Evolutionary conservation across 495 filamentous ascomycete species (phyloP), one percentile per base, ranked within the genome.

Genomic region (Pyrenula aspistea): DNA sequence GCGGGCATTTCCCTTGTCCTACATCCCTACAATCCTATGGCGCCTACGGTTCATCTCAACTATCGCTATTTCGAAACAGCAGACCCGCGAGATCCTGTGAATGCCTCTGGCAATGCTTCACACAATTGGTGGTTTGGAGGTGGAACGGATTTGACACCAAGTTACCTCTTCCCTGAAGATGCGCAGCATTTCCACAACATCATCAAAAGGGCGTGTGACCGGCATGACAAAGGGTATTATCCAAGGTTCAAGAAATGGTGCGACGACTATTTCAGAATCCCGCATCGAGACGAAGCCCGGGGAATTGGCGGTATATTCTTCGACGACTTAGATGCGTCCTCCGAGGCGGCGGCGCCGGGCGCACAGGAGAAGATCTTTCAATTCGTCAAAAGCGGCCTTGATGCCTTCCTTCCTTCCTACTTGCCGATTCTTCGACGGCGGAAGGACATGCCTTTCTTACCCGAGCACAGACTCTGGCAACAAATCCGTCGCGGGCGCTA

Each of bases 281-380:
- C 88, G 61, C 93, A 99, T 70, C 88, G 93, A 31, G 79, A 79
- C 55, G 93, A 99, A 72, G 75, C 80, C n/a, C 84, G 93, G 31
- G 93, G 93, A 50, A 70, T 99, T 22, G 93, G 93, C 25, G 93
- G 93, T 21, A 97, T 99, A 68, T 99, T 99, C 78, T 99, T 99
- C 64, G 93, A 98, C 68, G 93, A 99, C 63, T 75, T 97, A 21
- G 93, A 97, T 67, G 88, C 89, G 60, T 64, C 64, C 22, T 75
- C 73, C 2, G 61, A 71, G 2, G 65, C 68, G 24, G 73, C 73
- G 2, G 77, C 80, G 0, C 83, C 89, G 63, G 89, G 89, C 61
- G 89, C 93, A 59, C 87, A 91, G 63, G 91, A 96, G 68, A 85
- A 91, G 56, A 77, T 92, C 0, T 96, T 97, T 65, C 82, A 85